phyloP scores from a whole-genome alignment of 805 yeast genomes.

The Jamesozyma gamospora region DNA sequence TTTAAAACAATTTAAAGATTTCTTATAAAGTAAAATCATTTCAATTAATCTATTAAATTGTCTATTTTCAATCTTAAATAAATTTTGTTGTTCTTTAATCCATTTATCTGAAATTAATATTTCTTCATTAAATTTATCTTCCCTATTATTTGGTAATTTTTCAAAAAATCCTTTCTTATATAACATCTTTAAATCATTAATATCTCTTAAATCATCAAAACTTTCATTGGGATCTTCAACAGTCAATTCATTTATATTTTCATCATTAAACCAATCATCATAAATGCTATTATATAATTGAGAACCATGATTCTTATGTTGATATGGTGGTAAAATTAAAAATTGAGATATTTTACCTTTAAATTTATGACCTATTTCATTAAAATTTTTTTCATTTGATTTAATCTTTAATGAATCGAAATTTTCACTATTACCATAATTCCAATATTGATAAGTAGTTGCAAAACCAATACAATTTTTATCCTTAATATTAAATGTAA shows the following conservation, averaged over 20 bases:
- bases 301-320: constrained; percentile 63
- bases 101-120: constrained; percentile 27
- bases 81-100: constrained; percentile 30
- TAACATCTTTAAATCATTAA: constrained; percentile 57
- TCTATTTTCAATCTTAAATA: constrained; percentile 57
- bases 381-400: neutral
- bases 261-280: constrained; percentile 45
- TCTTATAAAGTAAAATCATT: constrained; percentile 45
- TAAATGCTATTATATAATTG: constrained; percentile 49
- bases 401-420: constrained; percentile 16
- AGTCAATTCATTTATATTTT: constrained; percentile 54
- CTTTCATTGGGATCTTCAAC: constrained; percentile 92
- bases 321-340: constrained; percentile 75
- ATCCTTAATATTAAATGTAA: constrained; percentile 32
- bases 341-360: constrained; percentile 84
- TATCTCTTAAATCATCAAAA: constrained; percentile 84
- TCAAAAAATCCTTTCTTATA: constrained; percentile 27
- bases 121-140: constrained; percentile 19
- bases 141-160: constrained; percentile 17
- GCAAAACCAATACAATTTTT: constrained; percentile 62
- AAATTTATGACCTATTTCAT: constrained; percentile 10
- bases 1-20: constrained; percentile 35
- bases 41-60: constrained; percentile 74
- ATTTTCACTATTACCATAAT: constrained; percentile 42
- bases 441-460: constrained; percentile 79